Percentiles rank a stretch among this genome's conserved stretches.
phyloP scores from a whole-genome alignment of 2,329 filamentous ascomycete genomes.

The Trichoderma atrobrunneum region DNA sequence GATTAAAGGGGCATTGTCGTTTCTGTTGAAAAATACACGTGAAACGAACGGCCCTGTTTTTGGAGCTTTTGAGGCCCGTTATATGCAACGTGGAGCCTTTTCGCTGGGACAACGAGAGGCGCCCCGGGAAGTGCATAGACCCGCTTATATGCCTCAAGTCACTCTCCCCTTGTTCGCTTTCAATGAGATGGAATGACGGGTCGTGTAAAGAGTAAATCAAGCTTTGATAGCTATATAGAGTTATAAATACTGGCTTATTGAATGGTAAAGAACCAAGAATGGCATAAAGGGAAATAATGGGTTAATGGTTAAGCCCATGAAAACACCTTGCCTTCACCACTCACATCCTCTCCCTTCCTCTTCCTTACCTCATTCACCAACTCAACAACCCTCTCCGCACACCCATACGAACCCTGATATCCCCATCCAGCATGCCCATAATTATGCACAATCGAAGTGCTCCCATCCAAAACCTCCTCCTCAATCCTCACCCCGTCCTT shows the following conservation, averaged over 20 bases:
- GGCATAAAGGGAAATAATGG: neutral
- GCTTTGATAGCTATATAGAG: neutral
- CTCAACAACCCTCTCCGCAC: conserved; percentile 62
- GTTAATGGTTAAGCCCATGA: neutral
- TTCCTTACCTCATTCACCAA: conserved; percentile 61
- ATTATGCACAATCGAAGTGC: conserved; percentile 70
- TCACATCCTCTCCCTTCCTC: conserved; percentile 28
- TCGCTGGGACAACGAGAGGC: neutral
- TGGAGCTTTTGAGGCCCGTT: neutral
- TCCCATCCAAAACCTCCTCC: conserved; percentile 48
- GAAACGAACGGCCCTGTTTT: neutral
- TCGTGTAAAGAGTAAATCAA: neutral
- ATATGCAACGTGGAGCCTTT: conserved; percentile 13
- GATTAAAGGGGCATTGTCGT: neutral
- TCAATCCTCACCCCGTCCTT: conserved; percentile 73
- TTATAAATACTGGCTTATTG: neutral
- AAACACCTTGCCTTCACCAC: neutral
- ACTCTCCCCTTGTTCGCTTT: neutral
- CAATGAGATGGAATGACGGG: neutral
- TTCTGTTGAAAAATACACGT: neutral
- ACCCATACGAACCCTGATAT: conserved; percentile 68
- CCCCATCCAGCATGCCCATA: conserved; percentile 81
- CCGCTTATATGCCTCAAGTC: neutral
- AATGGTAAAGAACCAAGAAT: neutral
- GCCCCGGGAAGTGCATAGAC: neutral